phyloP scores from a whole-genome alignment of 1,284 basidiomycete genomes.

The Naganishia albida region DNA sequence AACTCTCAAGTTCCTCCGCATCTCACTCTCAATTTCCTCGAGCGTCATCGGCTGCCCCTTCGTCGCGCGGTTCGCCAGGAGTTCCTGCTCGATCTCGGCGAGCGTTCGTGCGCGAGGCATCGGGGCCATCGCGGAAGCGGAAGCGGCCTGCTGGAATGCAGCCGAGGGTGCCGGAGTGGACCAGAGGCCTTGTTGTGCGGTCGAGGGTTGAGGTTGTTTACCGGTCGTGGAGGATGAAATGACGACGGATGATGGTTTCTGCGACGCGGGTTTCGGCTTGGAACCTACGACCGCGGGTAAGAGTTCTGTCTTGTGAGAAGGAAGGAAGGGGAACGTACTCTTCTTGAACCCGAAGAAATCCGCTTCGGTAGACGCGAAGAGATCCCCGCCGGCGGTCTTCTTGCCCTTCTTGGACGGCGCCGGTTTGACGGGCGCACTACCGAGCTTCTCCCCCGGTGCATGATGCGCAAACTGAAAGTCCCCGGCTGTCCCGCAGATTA shows the following conservation, averaged over 20 bases:
- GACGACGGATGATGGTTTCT: conserved; percentile 19
- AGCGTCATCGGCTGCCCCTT: conserved; percentile 44
- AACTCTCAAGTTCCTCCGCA: conserved; percentile 44
- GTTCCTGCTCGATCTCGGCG: conserved; percentile 92
- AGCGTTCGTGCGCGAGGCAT: conserved; percentile 59
- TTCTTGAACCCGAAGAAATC: conserved; percentile 47
- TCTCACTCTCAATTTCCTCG: conserved; percentile 55
- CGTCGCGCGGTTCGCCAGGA: conserved; percentile 55
- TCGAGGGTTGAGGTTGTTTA: conserved; percentile 20
- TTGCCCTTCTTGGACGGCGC: conserved; percentile 26
- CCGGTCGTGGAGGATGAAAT: conserved; percentile 24
- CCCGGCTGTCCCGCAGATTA: conserved; percentile 62
- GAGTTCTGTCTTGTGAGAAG: neutral
- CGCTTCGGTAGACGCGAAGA: conserved; percentile 53
- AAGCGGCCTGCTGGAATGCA: conserved; percentile 27
- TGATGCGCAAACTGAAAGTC: conserved; percentile 81
- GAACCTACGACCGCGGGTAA: neutral
- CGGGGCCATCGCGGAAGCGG: conserved; percentile 32
- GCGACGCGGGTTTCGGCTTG: conserved; percentile 18
- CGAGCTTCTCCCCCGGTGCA: conserved; percentile 42
- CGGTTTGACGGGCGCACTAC: conserved; percentile 17
- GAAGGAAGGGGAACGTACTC: conserved; percentile 7
- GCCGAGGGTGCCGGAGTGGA: conserved; percentile 16
- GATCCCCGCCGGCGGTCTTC: conserved; percentile 38
- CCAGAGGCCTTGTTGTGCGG: conserved; percentile 28